Evolutionary conservation across 495 filamentous ascomycete genomes (phyloP), one percentile per base, ranked within the genome.

Genomic region (Xylaria castorea): DNA sequence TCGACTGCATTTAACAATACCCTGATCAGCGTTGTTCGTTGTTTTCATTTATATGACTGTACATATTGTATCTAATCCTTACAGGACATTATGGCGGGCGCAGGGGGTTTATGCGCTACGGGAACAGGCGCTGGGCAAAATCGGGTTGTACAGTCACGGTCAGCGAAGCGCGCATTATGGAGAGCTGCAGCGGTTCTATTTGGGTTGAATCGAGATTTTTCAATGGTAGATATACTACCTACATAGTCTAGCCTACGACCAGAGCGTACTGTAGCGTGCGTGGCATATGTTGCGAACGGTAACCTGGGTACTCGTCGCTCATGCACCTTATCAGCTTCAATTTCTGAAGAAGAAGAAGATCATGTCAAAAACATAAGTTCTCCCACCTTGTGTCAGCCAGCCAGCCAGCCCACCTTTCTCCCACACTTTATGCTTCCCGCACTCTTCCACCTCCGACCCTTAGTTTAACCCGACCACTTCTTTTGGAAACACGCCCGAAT

Each of bases 21-120:
- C 76, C 78, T 70, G 74, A 73, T 69, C 71, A 74, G 77, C 71
- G 75, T 76, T 73, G 75, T 76, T 70, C 14, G n/a, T 48, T 76
- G 72, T 46, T n/a, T 9, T 32, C n/a, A 27, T 63, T 50, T 38
- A 67, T 22, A 53, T 32, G 68, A 51, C 55, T 61, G 58, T 61
- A 61, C 58, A 61, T 36, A 61, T 38, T 38, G 58, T 25, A 44
- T 14, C n/a, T 66, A 63, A 63, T 60, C 25, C 38, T 46, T 30
- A 70, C 30, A 40, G 60, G 55, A 34, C 55, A 65, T 71, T 58
- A 38, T 53, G 51, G 51, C 51, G 58, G 46, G 58, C 55, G 40
- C n/a, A 44, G 18, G 61, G 36, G n/a, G 22, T 9, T 64, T 44
- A 64, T 44, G 38, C 38, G 50, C 11, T 34, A 61, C 12, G 57